Conservation (phyloP, 177 flowering plant species). For the Vitis hybrid region DNA sequence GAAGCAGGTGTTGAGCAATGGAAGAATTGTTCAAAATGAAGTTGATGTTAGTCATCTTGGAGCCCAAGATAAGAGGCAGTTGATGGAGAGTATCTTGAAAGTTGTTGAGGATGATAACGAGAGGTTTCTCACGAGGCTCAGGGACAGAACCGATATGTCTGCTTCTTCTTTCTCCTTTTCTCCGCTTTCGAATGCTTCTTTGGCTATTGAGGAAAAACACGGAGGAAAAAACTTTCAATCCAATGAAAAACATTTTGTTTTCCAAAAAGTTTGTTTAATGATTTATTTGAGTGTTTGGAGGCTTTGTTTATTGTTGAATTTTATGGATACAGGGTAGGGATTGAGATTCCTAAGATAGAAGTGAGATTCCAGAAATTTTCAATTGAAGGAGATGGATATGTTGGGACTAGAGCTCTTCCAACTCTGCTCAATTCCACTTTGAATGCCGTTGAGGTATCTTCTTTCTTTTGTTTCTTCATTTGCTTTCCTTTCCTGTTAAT, state of each 20-base stretch:
- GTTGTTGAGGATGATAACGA: slow-evolving; percentile 39
- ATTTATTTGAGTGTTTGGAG: too few relatives aligned
- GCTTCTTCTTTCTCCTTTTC: neutral
- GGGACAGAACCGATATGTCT: slow-evolving; percentile 28
- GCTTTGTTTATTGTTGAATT: too few relatives aligned
- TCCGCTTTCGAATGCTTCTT: neutral
- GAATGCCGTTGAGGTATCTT: slow-evolving; percentile 31
- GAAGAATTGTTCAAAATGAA: slow-evolving; percentile 16
- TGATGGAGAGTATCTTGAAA: slow-evolving; percentile 26
- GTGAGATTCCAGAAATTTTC: slow-evolving; percentile 31
- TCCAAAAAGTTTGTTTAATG: too few relatives aligned
- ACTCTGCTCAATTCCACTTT: slow-evolving; percentile 30
- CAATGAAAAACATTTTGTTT: too few relatives aligned
- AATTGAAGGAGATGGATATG: slow-evolving; percentile 33
- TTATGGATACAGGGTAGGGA: slow-evolving; percentile 25
- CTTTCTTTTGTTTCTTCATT: neutral
- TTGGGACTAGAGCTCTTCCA: slow-evolving; percentile 38
- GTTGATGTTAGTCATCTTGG: slow-evolving; percentile 29
- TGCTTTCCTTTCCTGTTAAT: too few relatives aligned
- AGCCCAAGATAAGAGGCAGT: slow-evolving; percentile 18
- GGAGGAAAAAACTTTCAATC: too few relatives aligned
- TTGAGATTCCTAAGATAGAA: slow-evolving; percentile 33
- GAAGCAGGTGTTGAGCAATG: slow-evolving; percentile 21
- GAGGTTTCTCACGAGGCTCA: slow-evolving; percentile 29
- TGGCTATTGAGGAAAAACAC: too few relatives aligned